Conservation (phyloP, 768 basidiomycete species). For the Rhodotorula graminis region DNA sequence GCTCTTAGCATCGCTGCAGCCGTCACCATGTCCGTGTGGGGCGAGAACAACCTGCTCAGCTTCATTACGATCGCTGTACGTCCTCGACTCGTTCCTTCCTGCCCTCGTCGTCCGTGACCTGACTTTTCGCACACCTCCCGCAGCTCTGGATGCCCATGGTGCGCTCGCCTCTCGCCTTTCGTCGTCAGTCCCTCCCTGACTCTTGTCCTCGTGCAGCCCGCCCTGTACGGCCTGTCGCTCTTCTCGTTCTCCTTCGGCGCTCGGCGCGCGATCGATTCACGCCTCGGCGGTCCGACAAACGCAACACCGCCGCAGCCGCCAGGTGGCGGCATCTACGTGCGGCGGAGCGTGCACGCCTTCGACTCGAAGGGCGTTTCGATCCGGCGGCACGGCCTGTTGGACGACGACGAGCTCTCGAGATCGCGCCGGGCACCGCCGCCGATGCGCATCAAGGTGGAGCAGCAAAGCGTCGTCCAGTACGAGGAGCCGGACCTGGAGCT, state of each 20-base stretch:
- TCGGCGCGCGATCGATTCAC: not conserved
- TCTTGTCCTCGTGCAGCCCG: not conserved
- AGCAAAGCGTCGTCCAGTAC: not conserved
- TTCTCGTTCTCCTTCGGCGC: conserved; percentile 1
- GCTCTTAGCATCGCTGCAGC: not conserved
- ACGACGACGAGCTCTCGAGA: not conserved
- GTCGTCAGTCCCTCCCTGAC: not conserved
- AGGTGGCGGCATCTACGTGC: not conserved
- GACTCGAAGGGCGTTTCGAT: not conserved
- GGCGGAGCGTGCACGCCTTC: not conserved
- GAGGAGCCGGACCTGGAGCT: not conserved
- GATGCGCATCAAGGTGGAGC: not conserved
- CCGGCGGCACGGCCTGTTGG: too few species aligned
- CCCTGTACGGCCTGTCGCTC: conserved; percentile 10
- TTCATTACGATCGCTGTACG: too few species aligned
- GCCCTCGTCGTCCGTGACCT: too few species aligned
- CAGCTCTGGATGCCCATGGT: conserved; percentile 1
- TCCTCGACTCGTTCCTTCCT: not conserved
- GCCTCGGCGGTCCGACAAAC: not conserved
- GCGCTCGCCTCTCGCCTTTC: not conserved
- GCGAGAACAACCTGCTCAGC: not conserved
- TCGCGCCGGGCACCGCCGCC: not conserved
- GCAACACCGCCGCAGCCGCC: not conserved
- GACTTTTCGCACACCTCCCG: not conserved
- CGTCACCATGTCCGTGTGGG: not conserved